Evolutionary conservation across 2,329 filamentous ascomycete species (phyloP).

Genomic region (Penicillium polonicum): DNA sequence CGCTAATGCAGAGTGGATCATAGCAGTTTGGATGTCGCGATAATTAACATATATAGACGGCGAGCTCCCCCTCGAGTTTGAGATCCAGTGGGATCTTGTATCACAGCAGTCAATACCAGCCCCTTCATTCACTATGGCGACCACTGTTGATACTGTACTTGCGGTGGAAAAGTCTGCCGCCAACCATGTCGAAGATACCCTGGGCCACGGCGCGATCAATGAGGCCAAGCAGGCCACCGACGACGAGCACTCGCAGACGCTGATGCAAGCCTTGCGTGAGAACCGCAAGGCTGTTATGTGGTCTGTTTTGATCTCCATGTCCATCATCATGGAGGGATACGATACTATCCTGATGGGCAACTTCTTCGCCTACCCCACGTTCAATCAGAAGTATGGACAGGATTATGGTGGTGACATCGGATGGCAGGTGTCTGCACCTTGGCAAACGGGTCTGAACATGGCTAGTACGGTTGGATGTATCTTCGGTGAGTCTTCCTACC

Average conservation of each 20-base stretch:
- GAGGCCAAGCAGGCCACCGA: slow-evolving; percentile 24
- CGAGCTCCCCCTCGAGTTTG: background rate
- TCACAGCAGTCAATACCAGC: background rate
- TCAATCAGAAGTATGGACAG: slow-evolving; percentile 44
- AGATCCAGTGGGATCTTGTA: background rate
- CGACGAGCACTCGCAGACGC: slow-evolving; percentile 21
- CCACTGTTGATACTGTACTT: slow-evolving; percentile 13
- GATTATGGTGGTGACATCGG: slow-evolving; percentile 11
- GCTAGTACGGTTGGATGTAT: slow-evolving; percentile 24
- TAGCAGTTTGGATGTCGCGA: background rate
- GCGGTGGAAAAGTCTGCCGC: slow-evolving; percentile 27
- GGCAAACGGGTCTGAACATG: slow-evolving; percentile 61
- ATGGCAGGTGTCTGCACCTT: slow-evolving; percentile 52
- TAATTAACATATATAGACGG: slow-evolving; percentile 10
- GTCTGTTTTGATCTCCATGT: slow-evolving; percentile 45
- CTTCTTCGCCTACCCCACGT: slow-evolving; percentile 48
- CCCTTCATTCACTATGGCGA: slow-evolving; percentile 8
- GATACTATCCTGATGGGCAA: slow-evolving; percentile 53
- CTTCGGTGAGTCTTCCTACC: slow-evolving; percentile 17
- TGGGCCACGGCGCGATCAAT: slow-evolving; percentile 24
- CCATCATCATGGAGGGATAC: slow-evolving; percentile 55
- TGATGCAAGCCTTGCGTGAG: slow-evolving; percentile 18
- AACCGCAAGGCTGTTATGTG: slow-evolving; percentile 34
- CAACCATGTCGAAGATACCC: slow-evolving; percentile 28
- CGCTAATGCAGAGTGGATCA: slow-evolving; percentile 6